These are phyloP conservation scores for Colletotrichum liaoningense DNA, from an alignment of 2,329 filamentous ascomycete genomes.

Conservation along the genomic window DNA sequence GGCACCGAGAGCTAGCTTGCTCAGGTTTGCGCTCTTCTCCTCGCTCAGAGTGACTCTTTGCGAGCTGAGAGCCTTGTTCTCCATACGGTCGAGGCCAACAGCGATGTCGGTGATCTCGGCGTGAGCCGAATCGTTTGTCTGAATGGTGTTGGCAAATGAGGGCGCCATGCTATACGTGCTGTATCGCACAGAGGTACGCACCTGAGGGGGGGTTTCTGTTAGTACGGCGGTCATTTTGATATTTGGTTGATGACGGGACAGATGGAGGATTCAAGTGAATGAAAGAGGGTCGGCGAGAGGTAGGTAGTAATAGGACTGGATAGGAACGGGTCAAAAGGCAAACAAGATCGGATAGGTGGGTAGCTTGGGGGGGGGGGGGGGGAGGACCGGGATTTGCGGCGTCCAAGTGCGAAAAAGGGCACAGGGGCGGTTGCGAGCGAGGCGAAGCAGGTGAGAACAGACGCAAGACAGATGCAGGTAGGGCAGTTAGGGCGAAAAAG, in stretches of 20 bases:
- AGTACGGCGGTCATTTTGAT: conserved; percentile 27
- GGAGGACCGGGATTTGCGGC: conserved; percentile 5
- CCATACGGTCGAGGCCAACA: conserved; percentile 84
- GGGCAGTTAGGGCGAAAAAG: background rate
- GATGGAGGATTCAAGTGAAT: background rate
- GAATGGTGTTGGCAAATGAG: conserved; percentile 68
- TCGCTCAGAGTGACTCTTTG: conserved; percentile 85
- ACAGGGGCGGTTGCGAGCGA: background rate
- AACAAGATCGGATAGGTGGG: conserved; percentile 24
- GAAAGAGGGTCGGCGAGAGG: conserved; percentile 26
- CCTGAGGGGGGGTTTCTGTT: conserved; percentile 46
- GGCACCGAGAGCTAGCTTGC: conserved; percentile 88
- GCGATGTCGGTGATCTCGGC: conserved; percentile 77
- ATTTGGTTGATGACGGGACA: background rate
- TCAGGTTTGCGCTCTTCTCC: conserved; percentile 84
- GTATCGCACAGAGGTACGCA: conserved; percentile 66
- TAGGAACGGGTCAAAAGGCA: conserved; percentile 8
- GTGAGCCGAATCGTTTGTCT: conserved; percentile 64
- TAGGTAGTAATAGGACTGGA: conserved; percentile 16
- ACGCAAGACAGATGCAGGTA: background rate
- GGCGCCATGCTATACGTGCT: conserved; percentile 72
- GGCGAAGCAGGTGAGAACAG: conserved; percentile 17
- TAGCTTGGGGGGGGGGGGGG: conserved; percentile 2
- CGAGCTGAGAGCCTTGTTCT: conserved; percentile 85
- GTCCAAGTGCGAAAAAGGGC: conserved; percentile 13